phyloP scores from a whole-genome alignment of 2,329 filamentous ascomycete genomes.

The Pleomassaria siparia region DNA sequence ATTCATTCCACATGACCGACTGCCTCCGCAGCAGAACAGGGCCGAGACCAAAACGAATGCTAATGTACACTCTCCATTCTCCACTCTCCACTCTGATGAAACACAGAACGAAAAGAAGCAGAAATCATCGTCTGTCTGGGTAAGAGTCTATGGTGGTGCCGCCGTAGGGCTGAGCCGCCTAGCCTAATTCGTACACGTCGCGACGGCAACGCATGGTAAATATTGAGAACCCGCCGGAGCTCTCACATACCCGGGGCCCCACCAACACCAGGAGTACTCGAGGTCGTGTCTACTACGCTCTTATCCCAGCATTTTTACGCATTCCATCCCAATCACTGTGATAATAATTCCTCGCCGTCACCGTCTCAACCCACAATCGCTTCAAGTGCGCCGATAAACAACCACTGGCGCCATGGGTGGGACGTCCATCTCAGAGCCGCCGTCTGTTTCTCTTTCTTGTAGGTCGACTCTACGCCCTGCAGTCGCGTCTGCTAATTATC shows the following conservation, averaged over 20 bases:
- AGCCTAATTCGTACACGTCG: conserved; percentile 22
- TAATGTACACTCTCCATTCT: too few relatives aligned
- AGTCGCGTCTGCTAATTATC: conserved; percentile 33
- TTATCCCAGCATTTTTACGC: conserved; percentile 21
- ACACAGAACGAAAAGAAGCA: background rate
- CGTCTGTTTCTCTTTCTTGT: conserved; percentile 70
- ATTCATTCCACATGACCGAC: too few relatives aligned
- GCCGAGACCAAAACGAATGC: too few relatives aligned
- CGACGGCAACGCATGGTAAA: conserved; percentile 27
- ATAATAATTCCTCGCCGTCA: conserved; percentile 8
- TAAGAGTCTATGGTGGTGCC: background rate
- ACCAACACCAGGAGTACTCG: conserved; percentile 26
- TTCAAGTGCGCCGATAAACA: conserved; percentile 24
- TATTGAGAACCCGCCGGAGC: conserved; percentile 7
- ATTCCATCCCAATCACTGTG: conserved; percentile 20
- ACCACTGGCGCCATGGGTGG: conserved; percentile 58
- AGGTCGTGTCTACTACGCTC: conserved; percentile 18
- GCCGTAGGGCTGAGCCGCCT: conserved; percentile 4
- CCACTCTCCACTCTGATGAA: too few relatives aligned
- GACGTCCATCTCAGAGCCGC: conserved; percentile 59
- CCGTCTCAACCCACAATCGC: conserved; percentile 17
- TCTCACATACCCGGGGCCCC: conserved; percentile 12
- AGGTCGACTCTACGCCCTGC: conserved; percentile 20
- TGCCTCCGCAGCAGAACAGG: too few relatives aligned
- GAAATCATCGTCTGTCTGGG: background rate